phyloP scores from a whole-genome alignment of 495 filamentous ascomycete genomes.

The Neurospora sp. region DNA sequence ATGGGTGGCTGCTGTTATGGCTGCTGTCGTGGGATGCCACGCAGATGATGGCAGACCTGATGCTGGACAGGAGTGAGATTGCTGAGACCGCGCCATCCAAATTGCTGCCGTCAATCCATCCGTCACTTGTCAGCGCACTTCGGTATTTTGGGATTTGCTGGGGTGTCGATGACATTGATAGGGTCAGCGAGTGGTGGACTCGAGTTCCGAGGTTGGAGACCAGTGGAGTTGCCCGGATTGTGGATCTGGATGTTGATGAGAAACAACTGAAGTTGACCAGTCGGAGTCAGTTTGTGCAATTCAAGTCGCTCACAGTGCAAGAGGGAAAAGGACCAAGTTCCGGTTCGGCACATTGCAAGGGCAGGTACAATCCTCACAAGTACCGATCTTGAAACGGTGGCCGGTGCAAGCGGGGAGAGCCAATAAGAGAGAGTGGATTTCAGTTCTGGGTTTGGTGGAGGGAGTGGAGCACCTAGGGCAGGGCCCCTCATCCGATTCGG shows the following conservation, averaged over 20 bases:
- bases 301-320: background rate
- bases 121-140: background rate
- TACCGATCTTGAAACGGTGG: background rate
- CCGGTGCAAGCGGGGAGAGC: background rate
- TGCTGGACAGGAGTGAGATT: background rate
- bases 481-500: background rate
- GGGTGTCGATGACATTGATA: background rate
- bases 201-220: background rate
- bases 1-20: background rate
- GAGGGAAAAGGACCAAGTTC: background rate
- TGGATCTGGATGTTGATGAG: background rate
- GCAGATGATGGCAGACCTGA: background rate
- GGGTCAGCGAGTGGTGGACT: background rate
- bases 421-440: background rate
- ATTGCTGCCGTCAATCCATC: background rate
- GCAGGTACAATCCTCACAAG: background rate
- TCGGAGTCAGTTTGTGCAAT: background rate
- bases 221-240: background rate
- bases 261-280: background rate
- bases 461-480: background rate
- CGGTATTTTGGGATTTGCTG: background rate
- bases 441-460: background rate
- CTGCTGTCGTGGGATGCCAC: background rate
- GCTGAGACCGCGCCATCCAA: background rate
- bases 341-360: background rate